Conservation (phyloP, 1,284 basidiomycete genomes). For the Mixia osmundae region DNA sequence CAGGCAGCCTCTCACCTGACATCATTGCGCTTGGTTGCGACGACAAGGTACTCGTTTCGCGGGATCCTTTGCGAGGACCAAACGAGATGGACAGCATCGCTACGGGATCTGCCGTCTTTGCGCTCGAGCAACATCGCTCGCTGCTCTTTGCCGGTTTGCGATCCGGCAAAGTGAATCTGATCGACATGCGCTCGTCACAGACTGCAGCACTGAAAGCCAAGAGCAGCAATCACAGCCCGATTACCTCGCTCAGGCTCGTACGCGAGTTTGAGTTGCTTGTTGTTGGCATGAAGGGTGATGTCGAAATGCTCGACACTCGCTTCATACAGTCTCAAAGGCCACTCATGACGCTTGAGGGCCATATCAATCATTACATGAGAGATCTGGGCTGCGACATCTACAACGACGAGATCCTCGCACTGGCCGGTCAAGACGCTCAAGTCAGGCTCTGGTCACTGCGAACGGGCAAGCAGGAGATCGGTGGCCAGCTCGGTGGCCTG, state of each 20-base stretch:
- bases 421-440: constrained; percentile 3
- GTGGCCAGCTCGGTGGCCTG: too few relatives aligned
- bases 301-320: background rate
- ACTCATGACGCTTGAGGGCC: background rate
- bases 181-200: background rate
- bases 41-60: too few relatives aligned
- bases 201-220: background rate
- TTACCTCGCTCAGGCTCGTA: background rate
- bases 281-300: background rate
- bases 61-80: too few relatives aligned
- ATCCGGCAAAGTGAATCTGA: background rate
- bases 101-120: background rate
- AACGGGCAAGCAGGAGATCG: too few relatives aligned
- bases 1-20: too few relatives aligned
- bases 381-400: constrained; percentile 4
- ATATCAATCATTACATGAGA: constrained; percentile 4
- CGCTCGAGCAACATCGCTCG: background rate
- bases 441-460: constrained; percentile 1
- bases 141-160: background rate
- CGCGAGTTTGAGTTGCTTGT: background rate
- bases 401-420: constrained; percentile 1
- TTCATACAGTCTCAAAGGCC: background rate
- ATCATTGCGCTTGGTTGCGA: too few relatives aligned
- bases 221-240: background rate
- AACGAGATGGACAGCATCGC: too few relatives aligned